Evolutionary conservation across 2,329 filamentous ascomycete species (phyloP).

Genomic region (Colletotrichum graminicola): DNA sequence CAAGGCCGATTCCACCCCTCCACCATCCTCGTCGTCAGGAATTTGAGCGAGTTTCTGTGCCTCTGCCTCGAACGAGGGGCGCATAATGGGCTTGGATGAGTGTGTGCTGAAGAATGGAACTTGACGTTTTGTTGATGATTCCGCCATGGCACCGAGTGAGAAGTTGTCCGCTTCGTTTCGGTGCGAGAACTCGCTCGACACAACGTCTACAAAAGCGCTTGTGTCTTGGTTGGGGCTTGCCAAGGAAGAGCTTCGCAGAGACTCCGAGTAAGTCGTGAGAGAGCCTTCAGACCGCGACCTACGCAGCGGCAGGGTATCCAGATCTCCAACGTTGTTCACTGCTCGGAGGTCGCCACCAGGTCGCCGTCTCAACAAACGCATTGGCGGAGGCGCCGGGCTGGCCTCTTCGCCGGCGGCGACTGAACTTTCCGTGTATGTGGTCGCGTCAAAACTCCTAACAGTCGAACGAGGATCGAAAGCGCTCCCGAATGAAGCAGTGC

Average conservation of each 20-base stretch:
- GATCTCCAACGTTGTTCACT: constrained; percentile 73
- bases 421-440: constrained; percentile 65
- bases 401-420: constrained; percentile 60
- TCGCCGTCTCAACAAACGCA: constrained; percentile 75
- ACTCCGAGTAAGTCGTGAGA: constrained; percentile 71
- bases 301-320: constrained; percentile 63
- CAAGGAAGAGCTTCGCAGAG: constrained; percentile 69
- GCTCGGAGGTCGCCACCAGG: constrained; percentile 82
- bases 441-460: constrained; percentile 72
- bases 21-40: constrained; percentile 86
- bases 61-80: constrained; percentile 87
- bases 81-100: constrained; percentile 72
- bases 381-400: constrained; percentile 60
- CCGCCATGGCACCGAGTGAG: constrained; percentile 70
- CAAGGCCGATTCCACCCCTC: constrained; percentile 91
- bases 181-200: constrained; percentile 56
- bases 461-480: constrained; percentile 63
- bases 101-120: constrained; percentile 71
- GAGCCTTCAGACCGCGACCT: constrained; percentile 71
- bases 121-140: constrained; percentile 57
- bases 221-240: constrained; percentile 56
- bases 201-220: constrained; percentile 59
- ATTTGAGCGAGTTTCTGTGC: constrained; percentile 89
- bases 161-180: constrained; percentile 60
- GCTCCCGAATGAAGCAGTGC: constrained; percentile 72